Evolutionary conservation across 1,139 yeast genomes (phyloP).

Genomic region (Candida sojae): DNA sequence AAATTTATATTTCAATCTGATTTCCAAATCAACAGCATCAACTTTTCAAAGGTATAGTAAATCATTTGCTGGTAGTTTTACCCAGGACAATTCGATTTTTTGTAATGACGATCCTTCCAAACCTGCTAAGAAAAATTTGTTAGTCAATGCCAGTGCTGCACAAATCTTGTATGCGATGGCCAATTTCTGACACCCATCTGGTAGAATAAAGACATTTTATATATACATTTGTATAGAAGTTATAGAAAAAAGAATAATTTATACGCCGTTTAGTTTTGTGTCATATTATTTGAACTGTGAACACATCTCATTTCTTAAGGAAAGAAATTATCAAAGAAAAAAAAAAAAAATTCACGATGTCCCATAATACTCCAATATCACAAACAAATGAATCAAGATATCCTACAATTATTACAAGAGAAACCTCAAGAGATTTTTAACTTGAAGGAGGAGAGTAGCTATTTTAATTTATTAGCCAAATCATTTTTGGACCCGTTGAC

Average conservation of each 20-base stretch:
- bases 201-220: neutral
- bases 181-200: constrained; percentile 1
- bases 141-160: constrained; percentile 26
- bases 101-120: constrained; percentile 17
- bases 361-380: too few relatives aligned
- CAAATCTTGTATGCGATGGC: constrained; percentile 21
- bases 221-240: neutral
- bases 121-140: constrained; percentile 16
- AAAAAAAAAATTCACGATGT: too few relatives aligned
- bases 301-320: too few relatives aligned
- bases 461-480: constrained; percentile 49
- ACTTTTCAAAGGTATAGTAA: constrained; percentile 14
- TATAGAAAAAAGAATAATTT: neutral
- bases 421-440: constrained; percentile 31
- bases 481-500: constrained; percentile 65
- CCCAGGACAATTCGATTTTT: constrained; percentile 8
- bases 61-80: constrained; percentile 9
- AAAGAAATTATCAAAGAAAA: too few relatives aligned
- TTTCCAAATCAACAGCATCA: constrained; percentile 13
- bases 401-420: constrained; percentile 18
- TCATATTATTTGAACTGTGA: neutral
- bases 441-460: constrained; percentile 17
- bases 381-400: constrained; percentile 15
- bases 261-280: neutral
- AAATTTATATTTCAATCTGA: constrained; percentile 18